Evolutionary conservation across 2,329 filamentous ascomycete genomes (phyloP).

Genomic region (Talaromyces rugulosus): DNA sequence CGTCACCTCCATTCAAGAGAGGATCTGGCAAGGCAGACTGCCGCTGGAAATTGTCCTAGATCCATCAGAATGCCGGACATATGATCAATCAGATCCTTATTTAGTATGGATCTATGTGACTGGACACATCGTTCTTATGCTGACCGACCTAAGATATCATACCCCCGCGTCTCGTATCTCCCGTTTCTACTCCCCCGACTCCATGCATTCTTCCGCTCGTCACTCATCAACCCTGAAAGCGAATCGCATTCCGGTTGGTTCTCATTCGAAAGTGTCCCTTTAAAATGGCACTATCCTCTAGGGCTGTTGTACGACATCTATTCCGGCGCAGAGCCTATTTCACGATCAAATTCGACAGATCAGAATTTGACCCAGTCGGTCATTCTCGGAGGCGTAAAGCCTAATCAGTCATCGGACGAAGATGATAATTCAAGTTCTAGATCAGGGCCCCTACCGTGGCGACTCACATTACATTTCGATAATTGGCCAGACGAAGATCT

Average conservation of each 20-base stretch:
- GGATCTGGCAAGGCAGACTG: constrained; percentile 57
- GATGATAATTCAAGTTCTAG: constrained; percentile 14
- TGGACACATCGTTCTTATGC: not conserved
- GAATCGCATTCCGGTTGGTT: constrained; percentile 56
- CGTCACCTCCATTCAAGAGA: constrained; percentile 35
- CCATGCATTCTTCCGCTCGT: constrained; percentile 57
- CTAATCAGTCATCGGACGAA: not conserved
- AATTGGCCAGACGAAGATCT: constrained; percentile 57
- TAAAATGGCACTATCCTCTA: constrained; percentile 70
- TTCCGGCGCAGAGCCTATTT: constrained; percentile 49
- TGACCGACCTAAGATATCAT: constrained; percentile 47
- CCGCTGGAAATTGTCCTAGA: constrained; percentile 58
- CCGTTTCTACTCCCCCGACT: constrained; percentile 61
- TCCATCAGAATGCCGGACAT: constrained; percentile 57
- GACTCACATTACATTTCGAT: constrained; percentile 58
- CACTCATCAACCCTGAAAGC: constrained; percentile 55
- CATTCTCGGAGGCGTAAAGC: constrained; percentile 3
- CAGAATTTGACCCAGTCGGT: constrained; percentile 16
- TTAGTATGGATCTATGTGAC: constrained; percentile 39
- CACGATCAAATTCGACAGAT: constrained; percentile 19
- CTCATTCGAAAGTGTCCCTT: constrained; percentile 61
- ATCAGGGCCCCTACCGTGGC: constrained; percentile 53
- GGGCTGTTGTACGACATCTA: constrained; percentile 68
- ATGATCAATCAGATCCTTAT: constrained; percentile 58
- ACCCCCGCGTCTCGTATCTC: constrained; percentile 64